A percentile compares a stretch with the other conserved stretches of the same genome.
Evolutionary conservation across 2,329 filamentous ascomycete genomes (phyloP).

Genomic region (Paracoccidioides lutzii): DNA sequence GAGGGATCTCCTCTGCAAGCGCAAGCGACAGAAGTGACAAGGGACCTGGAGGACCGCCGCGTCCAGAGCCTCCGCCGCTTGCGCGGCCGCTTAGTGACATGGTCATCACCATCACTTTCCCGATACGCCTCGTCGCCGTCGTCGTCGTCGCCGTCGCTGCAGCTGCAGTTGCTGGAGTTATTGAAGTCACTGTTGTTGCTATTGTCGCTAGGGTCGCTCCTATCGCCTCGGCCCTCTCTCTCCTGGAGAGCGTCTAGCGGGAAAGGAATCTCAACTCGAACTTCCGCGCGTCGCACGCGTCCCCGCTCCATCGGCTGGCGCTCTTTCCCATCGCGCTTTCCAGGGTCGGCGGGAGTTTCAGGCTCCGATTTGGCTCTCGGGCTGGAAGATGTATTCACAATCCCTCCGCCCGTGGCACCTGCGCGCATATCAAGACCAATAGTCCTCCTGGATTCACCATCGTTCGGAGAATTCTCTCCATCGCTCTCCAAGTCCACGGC

Average conservation of each 20-base stretch:
- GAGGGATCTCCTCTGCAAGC: neutral
- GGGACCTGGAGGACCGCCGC: neutral
- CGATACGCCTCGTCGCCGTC: too few relatives aligned
- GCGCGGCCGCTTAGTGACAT: neutral
- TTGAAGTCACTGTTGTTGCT: neutral
- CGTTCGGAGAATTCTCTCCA: neutral
- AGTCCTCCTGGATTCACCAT: neutral
- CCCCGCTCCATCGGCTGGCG: neutral
- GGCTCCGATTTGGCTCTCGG: neutral
- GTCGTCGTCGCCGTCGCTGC: neutral
- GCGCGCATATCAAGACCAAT: neutral
- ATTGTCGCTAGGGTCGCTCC: neutral
- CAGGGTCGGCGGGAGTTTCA: neutral
- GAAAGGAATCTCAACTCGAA: too few relatives aligned
- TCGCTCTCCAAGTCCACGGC: neutral
- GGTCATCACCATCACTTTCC: conserved; percentile 2
- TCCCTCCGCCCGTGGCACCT: neutral
- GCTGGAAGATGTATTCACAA: neutral
- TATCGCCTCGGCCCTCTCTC: neutral
- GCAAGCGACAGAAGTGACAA: neutral
- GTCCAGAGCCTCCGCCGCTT: conserved; percentile 1
- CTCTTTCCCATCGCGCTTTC: conserved; percentile 1
- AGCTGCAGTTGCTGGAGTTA: too few relatives aligned
- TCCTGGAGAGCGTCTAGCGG: too few relatives aligned
- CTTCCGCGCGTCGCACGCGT: neutral